These are phyloP conservation scores for Pseudogymnoascus sp. DNA, from an alignment of 2,329 filamentous ascomycete species.

Conservation along the genomic window DNA sequence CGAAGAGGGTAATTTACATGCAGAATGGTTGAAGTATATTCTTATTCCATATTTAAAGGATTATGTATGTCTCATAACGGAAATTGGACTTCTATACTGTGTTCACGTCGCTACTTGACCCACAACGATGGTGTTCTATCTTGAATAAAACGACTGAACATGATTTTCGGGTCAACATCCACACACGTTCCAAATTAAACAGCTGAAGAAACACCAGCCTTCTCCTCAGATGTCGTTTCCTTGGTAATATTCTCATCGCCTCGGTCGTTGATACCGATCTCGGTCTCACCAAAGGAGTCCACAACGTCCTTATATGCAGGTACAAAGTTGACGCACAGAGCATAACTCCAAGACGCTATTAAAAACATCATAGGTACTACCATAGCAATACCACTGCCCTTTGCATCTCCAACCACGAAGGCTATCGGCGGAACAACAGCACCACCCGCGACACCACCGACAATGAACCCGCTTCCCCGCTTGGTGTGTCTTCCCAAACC, in stretches of 20 bases:
- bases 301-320: slow-evolving; percentile 15
- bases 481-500: slow-evolving; percentile 44
- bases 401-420: slow-evolving; percentile 55
- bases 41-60: neutral
- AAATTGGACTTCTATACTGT: neutral
- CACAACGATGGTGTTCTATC: too few species aligned
- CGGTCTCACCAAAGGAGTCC: slow-evolving; percentile 16
- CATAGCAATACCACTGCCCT: neutral
- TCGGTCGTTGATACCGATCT: neutral
- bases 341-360: slow-evolving; percentile 10
- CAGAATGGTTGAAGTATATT: neutral
- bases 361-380: slow-evolving; percentile 14
- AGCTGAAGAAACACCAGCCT: neutral
- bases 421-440: slow-evolving; percentile 63
- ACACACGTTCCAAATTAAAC: neutral
- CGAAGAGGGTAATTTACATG: neutral
- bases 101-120: too few species aligned
- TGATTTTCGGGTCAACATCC: neutral
- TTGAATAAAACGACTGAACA: too few species aligned
- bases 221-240: neutral
- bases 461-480: slow-evolving; percentile 38
- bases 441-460: slow-evolving; percentile 40
- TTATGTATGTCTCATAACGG: neutral
- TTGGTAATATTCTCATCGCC: neutral
- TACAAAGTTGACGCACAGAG: slow-evolving; percentile 12